These are phyloP conservation scores for Plantago ovata DNA, from an alignment of 257 asterid genomes.

Conservation along the genomic window DNA sequence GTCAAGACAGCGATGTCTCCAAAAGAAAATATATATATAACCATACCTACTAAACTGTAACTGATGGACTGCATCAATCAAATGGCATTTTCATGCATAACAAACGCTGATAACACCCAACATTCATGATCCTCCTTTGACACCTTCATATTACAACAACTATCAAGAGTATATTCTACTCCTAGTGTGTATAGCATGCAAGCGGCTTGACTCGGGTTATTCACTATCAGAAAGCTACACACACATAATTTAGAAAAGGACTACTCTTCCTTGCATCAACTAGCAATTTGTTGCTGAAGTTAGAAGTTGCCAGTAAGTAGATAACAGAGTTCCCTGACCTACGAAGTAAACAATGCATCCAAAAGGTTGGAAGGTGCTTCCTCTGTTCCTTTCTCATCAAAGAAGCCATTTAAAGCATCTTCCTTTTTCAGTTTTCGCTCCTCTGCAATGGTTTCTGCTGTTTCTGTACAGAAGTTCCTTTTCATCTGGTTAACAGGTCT, in stretches of 20 bases:
- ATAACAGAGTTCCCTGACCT: conserved; percentile 13
- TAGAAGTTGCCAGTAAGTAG: conserved; percentile 7
- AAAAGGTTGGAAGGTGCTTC: conserved; percentile 66
- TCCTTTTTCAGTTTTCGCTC: conserved; percentile 75
- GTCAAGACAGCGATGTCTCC: conserved; percentile 16
- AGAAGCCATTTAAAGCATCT: conserved; percentile 48
- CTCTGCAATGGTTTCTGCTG: conserved; percentile 71
- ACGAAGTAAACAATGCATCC: conserved; percentile 60
- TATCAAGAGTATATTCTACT: background rate
- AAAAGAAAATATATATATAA: conserved; percentile 12
- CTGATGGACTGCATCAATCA: conserved; percentile 22
- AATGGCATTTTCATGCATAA: conserved; percentile 24
- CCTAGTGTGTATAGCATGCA: background rate
- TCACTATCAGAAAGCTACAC: too few relatives aligned
- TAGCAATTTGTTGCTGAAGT: background rate
- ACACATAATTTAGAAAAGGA: too few relatives aligned
- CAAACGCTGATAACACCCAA: conserved; percentile 15
- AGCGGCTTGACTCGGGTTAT: background rate
- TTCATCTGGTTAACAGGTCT: conserved; percentile 50
- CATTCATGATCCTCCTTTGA: conserved; percentile 1
- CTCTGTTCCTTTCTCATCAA: conserved; percentile 42
- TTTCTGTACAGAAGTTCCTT: conserved; percentile 52
- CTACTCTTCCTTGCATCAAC: too few relatives aligned
- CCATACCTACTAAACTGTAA: conserved; percentile 23
- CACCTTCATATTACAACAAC: conserved; percentile 18